phyloP scores from a whole-genome alignment of 208 protist species.

The Crithidia acanthocephali region DNA sequence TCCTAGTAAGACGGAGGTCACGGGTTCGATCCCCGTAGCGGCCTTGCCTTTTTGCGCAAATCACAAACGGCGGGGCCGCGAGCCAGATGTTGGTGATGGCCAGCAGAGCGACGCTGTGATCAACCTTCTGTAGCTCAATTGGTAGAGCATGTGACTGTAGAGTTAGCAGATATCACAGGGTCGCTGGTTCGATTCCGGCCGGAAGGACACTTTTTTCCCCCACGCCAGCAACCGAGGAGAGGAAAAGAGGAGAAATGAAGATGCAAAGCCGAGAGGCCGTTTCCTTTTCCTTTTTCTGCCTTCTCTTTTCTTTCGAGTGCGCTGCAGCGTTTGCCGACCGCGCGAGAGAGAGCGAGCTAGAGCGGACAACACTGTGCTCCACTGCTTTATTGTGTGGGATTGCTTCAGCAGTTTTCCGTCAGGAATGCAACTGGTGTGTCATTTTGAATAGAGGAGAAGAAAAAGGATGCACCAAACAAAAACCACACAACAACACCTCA shows the following conservation, averaged over 20 bases:
- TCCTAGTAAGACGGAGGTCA: constrained; percentile 96
- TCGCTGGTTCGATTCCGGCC: constrained; percentile 86
- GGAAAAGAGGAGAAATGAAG: not conserved
- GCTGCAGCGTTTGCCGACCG: too few species aligned
- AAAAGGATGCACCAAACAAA: not conserved
- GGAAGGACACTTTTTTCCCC: constrained; percentile 39
- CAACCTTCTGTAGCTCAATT: constrained; percentile 47
- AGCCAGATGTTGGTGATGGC: too few species aligned
- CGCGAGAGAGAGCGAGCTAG: too few species aligned
- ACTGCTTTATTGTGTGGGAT: not conserved
- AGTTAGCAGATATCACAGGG: constrained; percentile 75
- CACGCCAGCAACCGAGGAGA: not conserved
- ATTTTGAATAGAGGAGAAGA: too few species aligned
- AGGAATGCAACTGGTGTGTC: too few species aligned
- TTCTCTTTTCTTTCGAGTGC: too few species aligned
- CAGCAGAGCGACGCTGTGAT: too few species aligned
- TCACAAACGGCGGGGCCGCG: too few species aligned
- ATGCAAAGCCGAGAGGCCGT: not conserved
- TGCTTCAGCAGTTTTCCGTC: not conserved
- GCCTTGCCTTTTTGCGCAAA: constrained; percentile 15
- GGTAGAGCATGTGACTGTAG: constrained; percentile 50
- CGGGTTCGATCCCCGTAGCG: constrained; percentile 39
- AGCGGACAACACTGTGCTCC: too few species aligned
- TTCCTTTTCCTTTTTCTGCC: too few species aligned
- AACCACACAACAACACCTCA: not conserved